These are phyloP conservation scores for Colletotrichum coccodes DNA, from an alignment of 2,329 filamentous ascomycete genomes.

Conservation along the genomic window DNA sequence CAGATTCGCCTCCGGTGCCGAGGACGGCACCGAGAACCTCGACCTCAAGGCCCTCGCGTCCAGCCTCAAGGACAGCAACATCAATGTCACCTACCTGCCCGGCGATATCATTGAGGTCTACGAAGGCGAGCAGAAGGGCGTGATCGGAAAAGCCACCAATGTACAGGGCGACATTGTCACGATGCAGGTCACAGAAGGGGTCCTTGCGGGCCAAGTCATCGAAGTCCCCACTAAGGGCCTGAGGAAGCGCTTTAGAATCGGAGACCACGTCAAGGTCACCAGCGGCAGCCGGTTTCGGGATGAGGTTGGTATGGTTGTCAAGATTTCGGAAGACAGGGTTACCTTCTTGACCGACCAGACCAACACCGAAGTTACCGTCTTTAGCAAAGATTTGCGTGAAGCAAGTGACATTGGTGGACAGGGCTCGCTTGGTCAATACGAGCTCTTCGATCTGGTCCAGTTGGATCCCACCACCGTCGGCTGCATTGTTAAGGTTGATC, in stretches of 20 bases:
- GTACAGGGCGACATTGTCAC: conserved; percentile 94
- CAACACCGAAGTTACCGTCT: conserved; percentile 94
- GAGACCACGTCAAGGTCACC: conserved; percentile 99
- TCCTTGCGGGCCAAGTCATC: conserved; percentile 83
- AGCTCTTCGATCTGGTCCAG: conserved; percentile 93
- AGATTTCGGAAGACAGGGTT: conserved; percentile 90
- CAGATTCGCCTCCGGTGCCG: conserved; percentile 87
- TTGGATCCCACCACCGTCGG: conserved; percentile 92
- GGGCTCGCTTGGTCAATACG: conserved; percentile 86
- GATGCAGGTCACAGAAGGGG: conserved; percentile 84
- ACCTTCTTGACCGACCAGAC: conserved; percentile 93
- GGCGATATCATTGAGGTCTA: conserved; percentile 98
- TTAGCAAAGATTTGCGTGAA: conserved; percentile 95
- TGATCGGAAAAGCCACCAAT: conserved; percentile 85
- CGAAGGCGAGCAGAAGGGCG: conserved; percentile 92
- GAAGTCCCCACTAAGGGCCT: conserved; percentile 93
- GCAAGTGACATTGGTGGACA: conserved; percentile 92
- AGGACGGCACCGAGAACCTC: conserved; percentile 93
- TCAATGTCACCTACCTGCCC: conserved; percentile 85
- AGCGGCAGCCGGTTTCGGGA: conserved; percentile 94
- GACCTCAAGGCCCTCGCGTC: conserved; percentile 92
- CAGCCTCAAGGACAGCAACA: conserved; percentile 85
- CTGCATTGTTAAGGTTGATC: conserved; percentile 93
- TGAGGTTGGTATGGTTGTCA: conserved; percentile 96
- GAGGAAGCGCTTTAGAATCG: conserved; percentile 90